Base-by-base conservation (phyloP, 1,139 yeast species). In the Schizosaccharomyces versatilis region DNA sequence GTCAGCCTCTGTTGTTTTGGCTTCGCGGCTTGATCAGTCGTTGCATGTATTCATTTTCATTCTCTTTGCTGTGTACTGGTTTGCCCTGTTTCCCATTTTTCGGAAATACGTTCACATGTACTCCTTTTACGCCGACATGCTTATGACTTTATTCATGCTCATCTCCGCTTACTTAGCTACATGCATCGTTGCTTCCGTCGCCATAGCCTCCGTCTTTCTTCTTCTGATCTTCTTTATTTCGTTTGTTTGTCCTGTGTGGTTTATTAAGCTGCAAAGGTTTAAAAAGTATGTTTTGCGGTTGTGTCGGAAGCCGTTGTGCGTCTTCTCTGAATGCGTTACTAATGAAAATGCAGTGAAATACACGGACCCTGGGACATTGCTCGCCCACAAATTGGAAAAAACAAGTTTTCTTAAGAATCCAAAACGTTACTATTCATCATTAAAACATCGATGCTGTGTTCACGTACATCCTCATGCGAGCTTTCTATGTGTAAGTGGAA, bases 341-440 rank as follows among this genome's bases (percentile, higher is more conserved):
- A 44, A 15, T 42, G 36, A 51, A 40, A 17, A 39, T 51, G 6
- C 42, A 61, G 63, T 65, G 95, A 84, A 65, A 71, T 85, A 56
- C 88, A 82, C 66, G 95, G 95, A 0, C 95, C 95, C 0, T 85
- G 95, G 95, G 95, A 85, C 66, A 79, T 83, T 1, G 95, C 94
- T 10, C 78, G 75, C 62, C 95, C 95, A 0, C 40, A 56, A 15
- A 67, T 62, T n/a, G 41, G 40, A n/a, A 19, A 36, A 15, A 36
- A 55, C 32, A 54, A 44, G 38, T 32, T n/a, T 32, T 44, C 32
- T 3, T 24, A 24, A 24, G 32, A 24, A 24, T 24, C 32, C 32
- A 2, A 3, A 5, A 5, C 32, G 5, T 24, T 24, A 3, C 32
- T 5, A 24, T 24, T 24, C 32, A 24, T 5, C 32, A 24, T 24